These are phyloP conservation scores for Emydomyces testavorans DNA, from an alignment of 2,329 filamentous ascomycete genomes.

Conservation along the genomic window DNA sequence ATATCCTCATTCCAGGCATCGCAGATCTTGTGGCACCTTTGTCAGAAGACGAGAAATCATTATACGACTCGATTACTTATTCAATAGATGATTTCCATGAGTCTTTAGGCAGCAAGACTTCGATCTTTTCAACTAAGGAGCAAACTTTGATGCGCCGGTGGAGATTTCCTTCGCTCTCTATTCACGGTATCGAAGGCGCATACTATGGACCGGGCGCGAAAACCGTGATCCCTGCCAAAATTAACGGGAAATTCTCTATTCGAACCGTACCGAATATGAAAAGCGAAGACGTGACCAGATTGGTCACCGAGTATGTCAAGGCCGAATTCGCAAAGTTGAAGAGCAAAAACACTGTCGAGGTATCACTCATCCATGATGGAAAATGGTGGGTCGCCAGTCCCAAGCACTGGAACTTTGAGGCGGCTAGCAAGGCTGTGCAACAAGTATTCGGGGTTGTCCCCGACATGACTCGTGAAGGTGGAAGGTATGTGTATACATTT, in stretches of 20 bases:
- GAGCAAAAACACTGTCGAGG: slow-evolving; percentile 83
- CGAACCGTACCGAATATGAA: slow-evolving; percentile 97
- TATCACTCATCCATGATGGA: slow-evolving; percentile 73
- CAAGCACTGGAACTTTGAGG: slow-evolving; percentile 97
- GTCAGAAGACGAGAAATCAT: slow-evolving; percentile 68
- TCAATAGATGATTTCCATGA: slow-evolving; percentile 93
- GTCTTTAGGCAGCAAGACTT: slow-evolving; percentile 77
- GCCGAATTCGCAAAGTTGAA: slow-evolving; percentile 74
- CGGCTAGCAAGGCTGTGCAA: slow-evolving; percentile 90
- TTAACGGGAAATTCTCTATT: slow-evolving; percentile 96
- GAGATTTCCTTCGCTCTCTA: slow-evolving; percentile 84
- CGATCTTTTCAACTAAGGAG: slow-evolving; percentile 81
- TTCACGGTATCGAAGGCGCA: slow-evolving; percentile 90
- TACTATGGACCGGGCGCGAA: slow-evolving; percentile 91
- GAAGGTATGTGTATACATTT: slow-evolving; percentile 47
- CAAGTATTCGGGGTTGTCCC: slow-evolving; percentile 87
- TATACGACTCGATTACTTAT: slow-evolving; percentile 88
- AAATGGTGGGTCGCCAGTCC: slow-evolving; percentile 99
- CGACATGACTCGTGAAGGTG: slow-evolving; percentile 91
- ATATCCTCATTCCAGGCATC: slow-evolving; percentile 88
- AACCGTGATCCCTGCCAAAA: slow-evolving; percentile 97
- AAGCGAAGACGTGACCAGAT: slow-evolving; percentile 72
- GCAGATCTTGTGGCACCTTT: slow-evolving; percentile 85
- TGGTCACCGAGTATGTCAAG: slow-evolving; percentile 73
- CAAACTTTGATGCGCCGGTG: slow-evolving; percentile 88